A percentile compares a stretch with the other conserved stretches of the same genome.
These are phyloP conservation scores for Fusarium incarnatum DNA, from an alignment of 2,329 filamentous ascomycete genomes.

Conservation along the genomic window DNA sequence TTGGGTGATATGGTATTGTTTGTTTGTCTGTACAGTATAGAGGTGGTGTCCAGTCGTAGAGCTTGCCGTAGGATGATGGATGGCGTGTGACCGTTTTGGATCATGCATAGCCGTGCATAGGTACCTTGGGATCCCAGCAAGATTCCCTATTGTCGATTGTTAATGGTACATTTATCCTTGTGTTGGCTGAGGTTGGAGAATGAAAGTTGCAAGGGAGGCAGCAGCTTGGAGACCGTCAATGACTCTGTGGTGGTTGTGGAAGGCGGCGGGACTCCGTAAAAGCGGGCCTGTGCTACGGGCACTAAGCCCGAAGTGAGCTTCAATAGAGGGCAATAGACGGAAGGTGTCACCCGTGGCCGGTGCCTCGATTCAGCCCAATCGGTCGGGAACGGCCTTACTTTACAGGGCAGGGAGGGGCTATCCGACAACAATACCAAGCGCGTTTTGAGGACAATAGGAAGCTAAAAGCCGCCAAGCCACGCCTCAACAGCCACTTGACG, in stretches of 20 bases:
- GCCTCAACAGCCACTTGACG: slow-evolving; percentile 19
- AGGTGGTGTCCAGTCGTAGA: slow-evolving; percentile 15
- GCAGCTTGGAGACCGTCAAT: slow-evolving; percentile 1
- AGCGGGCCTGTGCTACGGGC: slow-evolving; percentile 43
- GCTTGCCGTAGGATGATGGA: slow-evolving; percentile 4
- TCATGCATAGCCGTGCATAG: slow-evolving; percentile 2
- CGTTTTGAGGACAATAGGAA: slow-evolving; percentile 49
- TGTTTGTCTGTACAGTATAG: slow-evolving; percentile 5
- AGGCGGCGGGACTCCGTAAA: slow-evolving; percentile 21
- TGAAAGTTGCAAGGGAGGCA: not conserved
- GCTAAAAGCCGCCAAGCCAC: slow-evolving; percentile 28
- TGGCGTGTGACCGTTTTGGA: slow-evolving; percentile 17
- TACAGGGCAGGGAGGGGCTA: slow-evolving; percentile 7
- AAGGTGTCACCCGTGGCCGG: slow-evolving; percentile 28
- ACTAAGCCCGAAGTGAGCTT: slow-evolving; percentile 45
- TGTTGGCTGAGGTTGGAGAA: slow-evolving; percentile 19
- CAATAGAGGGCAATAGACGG: slow-evolving; percentile 49
- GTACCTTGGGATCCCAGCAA: not conserved
- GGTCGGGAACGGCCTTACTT: slow-evolving; percentile 33
- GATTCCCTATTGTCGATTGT: slow-evolving; percentile 23
- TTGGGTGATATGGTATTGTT: slow-evolving; percentile 11
- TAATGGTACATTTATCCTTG: slow-evolving; percentile 7
- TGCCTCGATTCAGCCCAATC: slow-evolving; percentile 35
- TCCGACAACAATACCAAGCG: slow-evolving; percentile 51
- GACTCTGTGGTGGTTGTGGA: slow-evolving; percentile 22